These are phyloP conservation scores for Coniosporium tulheliwenetii DNA, from an alignment of 2,329 filamentous ascomycete genomes.

Conservation along the genomic window DNA sequence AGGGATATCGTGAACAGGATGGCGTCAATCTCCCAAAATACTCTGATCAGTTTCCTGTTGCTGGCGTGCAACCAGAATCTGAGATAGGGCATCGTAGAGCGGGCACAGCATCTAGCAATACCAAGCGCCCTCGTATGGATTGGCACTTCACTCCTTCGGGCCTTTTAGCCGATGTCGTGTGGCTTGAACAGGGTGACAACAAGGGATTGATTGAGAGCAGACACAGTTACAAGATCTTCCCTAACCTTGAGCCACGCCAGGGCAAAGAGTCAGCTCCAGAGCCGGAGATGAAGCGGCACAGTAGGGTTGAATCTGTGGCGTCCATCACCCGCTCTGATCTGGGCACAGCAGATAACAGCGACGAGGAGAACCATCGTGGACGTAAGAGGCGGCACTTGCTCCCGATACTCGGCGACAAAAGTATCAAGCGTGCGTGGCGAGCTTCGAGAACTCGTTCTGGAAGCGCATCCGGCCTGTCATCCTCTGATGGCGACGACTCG, in stretches of 20 bases:
- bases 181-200: constrained; percentile 72
- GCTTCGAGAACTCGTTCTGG: constrained; percentile 13
- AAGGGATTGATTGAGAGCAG: constrained; percentile 70
- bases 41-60: constrained; percentile 9
- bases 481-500: constrained; percentile 32
- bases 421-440: constrained; percentile 15
- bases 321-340: constrained; percentile 13
- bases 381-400: constrained; percentile 16
- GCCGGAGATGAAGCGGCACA: constrained; percentile 16
- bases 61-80: constrained; percentile 6
- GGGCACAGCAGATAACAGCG: constrained; percentile 19
- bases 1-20: constrained; percentile 20
- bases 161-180: constrained; percentile 76
- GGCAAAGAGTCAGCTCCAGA: constrained; percentile 17
- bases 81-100: constrained; percentile 16
- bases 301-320: constrained; percentile 11
- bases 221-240: constrained; percentile 58
- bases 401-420: constrained; percentile 16
- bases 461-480: constrained; percentile 16
- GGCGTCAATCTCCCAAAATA: constrained; percentile 16
- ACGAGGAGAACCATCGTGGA: constrained; percentile 19
- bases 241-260: constrained; percentile 16
- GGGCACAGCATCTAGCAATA: constrained; percentile 35
- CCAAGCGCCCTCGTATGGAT: constrained; percentile 60
- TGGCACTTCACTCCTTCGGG: constrained; percentile 77